Conservation (phyloP, 495 filamentous ascomycete species). For the Xylaria bambusicola region DNA sequence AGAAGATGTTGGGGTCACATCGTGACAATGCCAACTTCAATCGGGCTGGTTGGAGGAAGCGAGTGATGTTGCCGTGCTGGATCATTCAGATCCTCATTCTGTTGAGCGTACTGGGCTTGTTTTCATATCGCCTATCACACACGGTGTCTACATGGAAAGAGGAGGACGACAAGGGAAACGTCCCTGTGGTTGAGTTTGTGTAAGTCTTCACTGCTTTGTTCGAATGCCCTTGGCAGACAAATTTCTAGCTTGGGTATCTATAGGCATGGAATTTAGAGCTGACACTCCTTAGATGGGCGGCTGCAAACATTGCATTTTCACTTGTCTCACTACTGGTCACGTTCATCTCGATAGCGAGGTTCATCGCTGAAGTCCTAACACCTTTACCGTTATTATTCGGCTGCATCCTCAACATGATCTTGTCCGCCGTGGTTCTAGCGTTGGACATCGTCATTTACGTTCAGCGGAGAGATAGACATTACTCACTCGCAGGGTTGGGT, state of each 20-base stretch:
- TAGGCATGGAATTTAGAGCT: background rate
- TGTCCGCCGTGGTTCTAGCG: constrained; percentile 44
- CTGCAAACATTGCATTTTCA: constrained; percentile 46
- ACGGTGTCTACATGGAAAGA: constrained; percentile 44
- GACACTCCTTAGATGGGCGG: constrained; percentile 44
- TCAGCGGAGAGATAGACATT: constrained; percentile 39
- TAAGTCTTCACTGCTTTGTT: constrained; percentile 27
- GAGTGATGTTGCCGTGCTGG: constrained; percentile 45
- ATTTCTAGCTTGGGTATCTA: background rate
- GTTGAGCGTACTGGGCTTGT: constrained; percentile 47
- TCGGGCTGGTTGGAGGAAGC: constrained; percentile 45
- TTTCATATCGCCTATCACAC: constrained; percentile 48
- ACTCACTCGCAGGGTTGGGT: constrained; percentile 43
- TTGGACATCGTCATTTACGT: constrained; percentile 47
- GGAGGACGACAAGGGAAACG: constrained; percentile 32
- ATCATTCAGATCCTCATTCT: constrained; percentile 39
- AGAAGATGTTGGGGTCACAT: constrained; percentile 33
- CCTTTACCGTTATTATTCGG: constrained; percentile 47
- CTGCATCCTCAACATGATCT: constrained; percentile 45
- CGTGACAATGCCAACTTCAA: constrained; percentile 46
- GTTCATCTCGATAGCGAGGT: constrained; percentile 42
- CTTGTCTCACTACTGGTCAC: constrained; percentile 43
- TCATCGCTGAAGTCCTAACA: constrained; percentile 46
- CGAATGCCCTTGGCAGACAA: background rate
- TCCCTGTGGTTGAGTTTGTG: constrained; percentile 50